Base-by-base conservation (phyloP, 148 eudicot species). In the Vaccinium macrocarpon region DNA sequence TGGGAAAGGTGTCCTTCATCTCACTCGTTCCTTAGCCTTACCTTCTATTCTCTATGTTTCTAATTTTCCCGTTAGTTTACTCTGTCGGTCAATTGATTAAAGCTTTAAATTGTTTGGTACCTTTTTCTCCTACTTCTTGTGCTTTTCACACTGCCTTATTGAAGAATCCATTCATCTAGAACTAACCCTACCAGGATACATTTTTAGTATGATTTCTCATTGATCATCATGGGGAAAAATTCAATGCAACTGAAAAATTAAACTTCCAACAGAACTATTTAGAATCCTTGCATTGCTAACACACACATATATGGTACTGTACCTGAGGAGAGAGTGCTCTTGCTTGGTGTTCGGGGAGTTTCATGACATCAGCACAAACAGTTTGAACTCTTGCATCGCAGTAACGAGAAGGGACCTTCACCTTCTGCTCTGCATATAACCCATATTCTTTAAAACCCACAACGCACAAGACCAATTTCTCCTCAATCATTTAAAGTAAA, bases 331-430 rank as follows among this genome's bases (percentile, higher is more conserved):
- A 97, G 23, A 93, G 90, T 76, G 90, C 88, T 84, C 89, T 89
- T 57, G 93, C 83, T 83, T 92, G 92, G 82, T 90, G 92, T 82
- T 87, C 92, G 72, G 95, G 87, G 46, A 93, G 87, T 83, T 71
- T 91, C 91, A 93, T 84, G 66, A 90, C 95, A 93, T 97, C 92
- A 53, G 92, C 99, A 91, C 91, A 91, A 78, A 97, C 88, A 73
- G 99, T 97, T 85, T 88, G 90, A 15, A 95, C 99, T 87, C 99
- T 91, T 18, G 89, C 81, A 89, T 97, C 99, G 88, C 99, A 96
- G 87, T 93, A 88, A 16, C 82, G 46, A 56, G 94, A 76, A 78
- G 99, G 99, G 84, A 92, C 95, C 89, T 92, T 97, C 87, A 93
- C 97, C 92, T 93, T 95, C 98, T 97, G 97, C 89, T 89, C 91